phyloP scores from a whole-genome alignment of 2,329 filamentous ascomycete genomes.

The Nothopassalora personata region DNA sequence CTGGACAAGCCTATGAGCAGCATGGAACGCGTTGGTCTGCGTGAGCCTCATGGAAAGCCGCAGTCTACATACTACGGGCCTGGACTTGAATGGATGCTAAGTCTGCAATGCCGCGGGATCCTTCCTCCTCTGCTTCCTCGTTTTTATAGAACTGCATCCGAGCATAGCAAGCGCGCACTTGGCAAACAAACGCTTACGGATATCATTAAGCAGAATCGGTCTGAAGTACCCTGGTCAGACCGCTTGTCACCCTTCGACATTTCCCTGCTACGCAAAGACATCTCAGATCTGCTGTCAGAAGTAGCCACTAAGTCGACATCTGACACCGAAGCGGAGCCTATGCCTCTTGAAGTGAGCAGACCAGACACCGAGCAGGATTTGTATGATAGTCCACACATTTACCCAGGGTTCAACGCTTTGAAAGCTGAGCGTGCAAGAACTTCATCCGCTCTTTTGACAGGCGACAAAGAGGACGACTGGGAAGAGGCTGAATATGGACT shows the following conservation, averaged over 20 bases:
- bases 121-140: slow-evolving; percentile 30
- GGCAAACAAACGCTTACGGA: background rate
- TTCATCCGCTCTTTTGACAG: background rate
- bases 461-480: slow-evolving; percentile 5
- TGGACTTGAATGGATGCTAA: slow-evolving; percentile 35
- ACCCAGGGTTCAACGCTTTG: background rate
- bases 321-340: slow-evolving; percentile 8
- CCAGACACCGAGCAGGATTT: slow-evolving; percentile 47
- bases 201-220: slow-evolving; percentile 12
- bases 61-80: slow-evolving; percentile 26
- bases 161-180: background rate
- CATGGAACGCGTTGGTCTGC: slow-evolving; percentile 15
- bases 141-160: background rate
- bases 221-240: background rate
- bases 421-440: background rate
- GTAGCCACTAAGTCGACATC: slow-evolving; percentile 15
- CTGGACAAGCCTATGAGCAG: slow-evolving; percentile 31
- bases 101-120: slow-evolving; percentile 32
- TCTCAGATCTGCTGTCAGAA: slow-evolving; percentile 15
- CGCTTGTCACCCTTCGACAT: background rate
- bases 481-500: slow-evolving; percentile 11
- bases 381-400: slow-evolving; percentile 39
- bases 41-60: slow-evolving; percentile 12
- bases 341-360: background rate
- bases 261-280: slow-evolving; percentile 1